These are phyloP conservation scores for Cymbidium sinense DNA, from an alignment of 106 monocot genomes.

Conservation along the genomic window DNA sequence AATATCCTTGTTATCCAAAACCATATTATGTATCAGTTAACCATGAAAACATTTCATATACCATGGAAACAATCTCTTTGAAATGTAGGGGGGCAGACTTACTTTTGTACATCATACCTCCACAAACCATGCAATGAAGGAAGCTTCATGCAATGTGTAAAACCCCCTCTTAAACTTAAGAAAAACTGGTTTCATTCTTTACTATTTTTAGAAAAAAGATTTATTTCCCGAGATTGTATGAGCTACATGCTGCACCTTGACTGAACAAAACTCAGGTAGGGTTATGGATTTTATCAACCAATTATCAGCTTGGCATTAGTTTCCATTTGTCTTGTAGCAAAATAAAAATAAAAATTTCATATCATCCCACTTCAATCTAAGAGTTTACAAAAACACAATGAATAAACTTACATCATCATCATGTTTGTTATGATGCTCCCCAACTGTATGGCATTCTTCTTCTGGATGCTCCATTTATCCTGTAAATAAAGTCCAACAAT, in stretches of 20 bases:
- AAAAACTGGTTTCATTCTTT: neutral
- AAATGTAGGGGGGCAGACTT: neutral
- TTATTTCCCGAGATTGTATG: neutral
- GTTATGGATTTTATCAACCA: conserved; percentile 5
- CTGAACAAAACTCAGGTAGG: neutral
- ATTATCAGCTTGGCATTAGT: neutral
- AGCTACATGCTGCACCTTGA: neutral
- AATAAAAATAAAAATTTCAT: neutral
- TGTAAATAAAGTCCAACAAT: neutral
- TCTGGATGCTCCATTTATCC: conserved; percentile 37
- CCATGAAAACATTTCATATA: neutral
- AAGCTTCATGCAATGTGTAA: neutral
- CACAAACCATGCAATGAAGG: neutral
- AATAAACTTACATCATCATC: conserved; percentile 38
- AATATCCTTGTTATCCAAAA: neutral
- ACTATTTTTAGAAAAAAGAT: neutral
- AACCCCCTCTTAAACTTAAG: neutral
- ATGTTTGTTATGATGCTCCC: conserved; percentile 37
- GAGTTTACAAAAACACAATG: neutral
- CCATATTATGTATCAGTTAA: neutral
- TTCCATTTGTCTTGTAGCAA: neutral
- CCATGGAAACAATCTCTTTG: neutral
- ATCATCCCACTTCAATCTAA: neutral
- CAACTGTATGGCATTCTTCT: conserved; percentile 30
- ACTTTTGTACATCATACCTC: neutral